Evolutionary conservation across 2,329 filamentous ascomycete species (phyloP).

Genomic region (Colletotrichum navitas): DNA sequence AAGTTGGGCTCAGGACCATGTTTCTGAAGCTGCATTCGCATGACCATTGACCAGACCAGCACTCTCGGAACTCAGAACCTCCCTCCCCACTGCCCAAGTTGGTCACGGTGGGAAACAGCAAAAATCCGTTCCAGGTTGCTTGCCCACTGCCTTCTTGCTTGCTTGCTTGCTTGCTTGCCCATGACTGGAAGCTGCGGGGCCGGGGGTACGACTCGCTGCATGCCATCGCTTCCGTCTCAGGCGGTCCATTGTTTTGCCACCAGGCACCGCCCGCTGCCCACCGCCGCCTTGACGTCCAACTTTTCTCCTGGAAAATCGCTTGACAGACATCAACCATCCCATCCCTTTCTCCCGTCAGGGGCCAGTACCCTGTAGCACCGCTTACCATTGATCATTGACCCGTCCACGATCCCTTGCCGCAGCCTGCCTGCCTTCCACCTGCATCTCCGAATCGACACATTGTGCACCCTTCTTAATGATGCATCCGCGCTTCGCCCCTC

Average conservation of each 20-base stretch:
- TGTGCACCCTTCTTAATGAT: not conserved
- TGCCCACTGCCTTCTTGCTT: too few species aligned
- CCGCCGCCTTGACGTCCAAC: conserved; percentile 15
- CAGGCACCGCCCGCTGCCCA: conserved; percentile 31
- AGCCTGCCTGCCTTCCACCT: not conserved
- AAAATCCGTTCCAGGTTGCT: not conserved
- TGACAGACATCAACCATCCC: not conserved
- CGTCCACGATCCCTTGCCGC: not conserved
- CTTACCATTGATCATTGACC: conserved; percentile 2
- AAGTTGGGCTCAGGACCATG: conserved; percentile 4
- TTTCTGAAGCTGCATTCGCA: conserved; percentile 23
- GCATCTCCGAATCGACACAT: not conserved
- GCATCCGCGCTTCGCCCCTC: not conserved
- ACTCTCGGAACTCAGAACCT: not conserved
- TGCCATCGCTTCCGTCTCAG: conserved; percentile 20
- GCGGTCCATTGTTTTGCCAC: conserved; percentile 31
- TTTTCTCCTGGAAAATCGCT: not conserved
- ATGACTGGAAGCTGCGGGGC: conserved; percentile 15
- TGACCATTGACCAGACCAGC: not conserved
- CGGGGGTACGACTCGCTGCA: conserved; percentile 14
- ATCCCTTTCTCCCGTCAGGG: conserved; percentile 16
- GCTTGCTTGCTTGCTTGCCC: not conserved
- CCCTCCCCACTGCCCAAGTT: not conserved
- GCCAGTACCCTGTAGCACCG: conserved; percentile 14
- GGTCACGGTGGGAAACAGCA: conserved; percentile 3